phyloP scores from a whole-genome alignment of 1,284 basidiomycete species.

The Trametes pubescens region DNA sequence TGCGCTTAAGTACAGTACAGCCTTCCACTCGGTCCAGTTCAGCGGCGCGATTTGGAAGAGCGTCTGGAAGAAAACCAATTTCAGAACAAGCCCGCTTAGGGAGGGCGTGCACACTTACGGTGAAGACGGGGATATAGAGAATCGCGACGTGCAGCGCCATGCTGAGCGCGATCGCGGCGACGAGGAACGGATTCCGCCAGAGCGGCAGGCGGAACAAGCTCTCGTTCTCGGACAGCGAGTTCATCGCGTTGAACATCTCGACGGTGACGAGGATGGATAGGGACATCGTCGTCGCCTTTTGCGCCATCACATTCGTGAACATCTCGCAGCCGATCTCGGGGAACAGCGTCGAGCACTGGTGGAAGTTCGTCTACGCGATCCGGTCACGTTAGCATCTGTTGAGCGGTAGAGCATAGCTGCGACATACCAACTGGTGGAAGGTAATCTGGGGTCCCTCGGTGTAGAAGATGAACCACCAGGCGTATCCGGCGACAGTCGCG shows the following conservation, averaged over 20 bases:
- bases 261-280: conserved; percentile 93
- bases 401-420: neutral
- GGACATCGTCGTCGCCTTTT: conserved; percentile 94
- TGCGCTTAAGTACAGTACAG: conserved; percentile 88
- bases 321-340: conserved; percentile 93
- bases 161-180: conserved; percentile 86
- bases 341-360: conserved; percentile 85
- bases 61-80: conserved; percentile 52
- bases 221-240: conserved; percentile 98
- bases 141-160: conserved; percentile 95
- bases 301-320: conserved; percentile 88
- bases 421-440: conserved; percentile 89
- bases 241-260: conserved; percentile 99
- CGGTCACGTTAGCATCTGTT: conserved; percentile 3
- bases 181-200: conserved; percentile 94
- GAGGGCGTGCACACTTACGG: conserved; percentile 58
- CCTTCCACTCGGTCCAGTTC: conserved; percentile 94
- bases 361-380: conserved; percentile 85
- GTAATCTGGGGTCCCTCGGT: conserved; percentile 90
- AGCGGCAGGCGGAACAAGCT: conserved; percentile 87
- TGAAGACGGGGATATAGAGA: conserved; percentile 95
- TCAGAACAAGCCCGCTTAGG: neutral
- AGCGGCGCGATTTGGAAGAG: conserved; percentile 93
- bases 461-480: conserved; percentile 99
- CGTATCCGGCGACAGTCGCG: conserved; percentile 96